Evolutionary conservation across 805 yeast species (phyloP).

Genomic region (Candida saitoana): DNA sequence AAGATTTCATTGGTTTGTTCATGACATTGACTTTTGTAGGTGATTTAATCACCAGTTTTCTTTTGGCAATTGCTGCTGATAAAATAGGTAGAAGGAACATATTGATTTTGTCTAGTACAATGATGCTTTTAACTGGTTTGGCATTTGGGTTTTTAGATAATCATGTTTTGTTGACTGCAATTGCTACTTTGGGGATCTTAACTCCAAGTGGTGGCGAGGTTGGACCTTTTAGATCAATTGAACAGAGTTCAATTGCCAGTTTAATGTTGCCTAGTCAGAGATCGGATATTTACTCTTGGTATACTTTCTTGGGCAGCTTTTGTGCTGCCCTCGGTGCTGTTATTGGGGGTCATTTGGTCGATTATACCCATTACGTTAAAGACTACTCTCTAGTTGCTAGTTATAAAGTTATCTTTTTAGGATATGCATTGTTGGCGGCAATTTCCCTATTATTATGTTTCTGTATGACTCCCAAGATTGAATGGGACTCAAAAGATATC

Average conservation of each 20-base stretch:
- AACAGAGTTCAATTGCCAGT: constrained; percentile 50
- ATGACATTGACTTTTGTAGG: constrained; percentile 49
- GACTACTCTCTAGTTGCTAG: constrained; percentile 20
- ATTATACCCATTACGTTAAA: constrained; percentile 10
- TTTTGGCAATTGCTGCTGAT: constrained; percentile 45
- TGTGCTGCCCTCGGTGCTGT: constrained; percentile 47
- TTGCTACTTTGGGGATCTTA: constrained; percentile 47
- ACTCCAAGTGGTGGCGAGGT: constrained; percentile 59
- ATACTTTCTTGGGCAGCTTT: constrained; percentile 45
- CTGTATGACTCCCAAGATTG: constrained; percentile 16
- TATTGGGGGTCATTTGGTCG: constrained; percentile 31
- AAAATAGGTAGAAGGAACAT: constrained; percentile 41
- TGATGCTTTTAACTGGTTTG: constrained; percentile 43
- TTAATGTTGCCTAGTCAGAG: constrained; percentile 37
- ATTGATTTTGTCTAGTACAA: constrained; percentile 34
- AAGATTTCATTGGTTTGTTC: constrained; percentile 44
- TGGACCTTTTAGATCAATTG: constrained; percentile 57
- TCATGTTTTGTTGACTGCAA: constrained; percentile 29
- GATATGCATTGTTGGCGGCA: constrained; percentile 19
- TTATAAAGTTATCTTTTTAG: constrained; percentile 27
- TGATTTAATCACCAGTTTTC: constrained; percentile 46
- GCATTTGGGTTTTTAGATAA: constrained; percentile 32
- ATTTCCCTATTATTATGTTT: constrained; percentile 15
- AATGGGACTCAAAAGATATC: constrained; percentile 5
- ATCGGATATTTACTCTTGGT: constrained; percentile 58